phyloP scores from a whole-genome alignment of 2,329 filamentous ascomycete genomes.

The Graphilbum sp. region DNA sequence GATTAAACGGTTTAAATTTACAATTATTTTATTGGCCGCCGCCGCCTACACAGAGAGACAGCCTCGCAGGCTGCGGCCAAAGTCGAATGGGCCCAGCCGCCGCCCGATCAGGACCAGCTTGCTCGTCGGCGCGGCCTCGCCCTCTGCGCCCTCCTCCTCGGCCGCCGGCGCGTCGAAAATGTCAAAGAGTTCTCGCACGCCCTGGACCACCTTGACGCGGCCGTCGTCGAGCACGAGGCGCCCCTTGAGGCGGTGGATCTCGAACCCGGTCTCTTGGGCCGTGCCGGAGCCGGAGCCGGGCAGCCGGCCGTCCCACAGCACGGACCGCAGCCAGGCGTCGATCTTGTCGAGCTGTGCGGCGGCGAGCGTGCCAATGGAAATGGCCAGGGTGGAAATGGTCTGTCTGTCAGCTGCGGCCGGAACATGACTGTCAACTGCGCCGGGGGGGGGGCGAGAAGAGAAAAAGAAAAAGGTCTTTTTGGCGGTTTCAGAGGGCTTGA shows the following conservation, averaged over 20 bases:
- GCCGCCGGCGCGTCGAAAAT: constrained; percentile 47
- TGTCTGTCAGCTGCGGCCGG: constrained; percentile 23
- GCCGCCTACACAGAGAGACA: neutral
- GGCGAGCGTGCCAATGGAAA: constrained; percentile 47
- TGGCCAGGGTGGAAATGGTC: constrained; percentile 71
- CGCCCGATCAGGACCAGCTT: constrained; percentile 52
- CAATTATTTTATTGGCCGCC: too few relatives aligned
- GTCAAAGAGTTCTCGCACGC: constrained; percentile 86
- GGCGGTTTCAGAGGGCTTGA: too few relatives aligned
- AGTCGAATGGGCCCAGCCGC: constrained; percentile 31
- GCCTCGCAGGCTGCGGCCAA: constrained; percentile 25
- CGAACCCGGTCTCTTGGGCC: constrained; percentile 30
- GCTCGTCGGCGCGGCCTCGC: constrained; percentile 17
- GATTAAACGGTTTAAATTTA: too few relatives aligned
- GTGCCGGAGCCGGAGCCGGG: constrained; percentile 19
- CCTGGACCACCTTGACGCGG: constrained; percentile 63
- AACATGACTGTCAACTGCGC: too few relatives aligned
- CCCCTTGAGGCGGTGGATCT: constrained; percentile 81
- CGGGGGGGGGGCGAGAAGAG: neutral
- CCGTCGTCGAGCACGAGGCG: constrained; percentile 51
- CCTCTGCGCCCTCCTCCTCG: constrained; percentile 12
- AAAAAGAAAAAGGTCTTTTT: too few relatives aligned
- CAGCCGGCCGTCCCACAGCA: constrained; percentile 67
- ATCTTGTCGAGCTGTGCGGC: constrained; percentile 42
- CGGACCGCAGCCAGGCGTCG: constrained; percentile 65